These are phyloP conservation scores for Vanrija sp. DNA, from an alignment of 1,284 basidiomycete genomes.

Conservation along the genomic window DNA sequence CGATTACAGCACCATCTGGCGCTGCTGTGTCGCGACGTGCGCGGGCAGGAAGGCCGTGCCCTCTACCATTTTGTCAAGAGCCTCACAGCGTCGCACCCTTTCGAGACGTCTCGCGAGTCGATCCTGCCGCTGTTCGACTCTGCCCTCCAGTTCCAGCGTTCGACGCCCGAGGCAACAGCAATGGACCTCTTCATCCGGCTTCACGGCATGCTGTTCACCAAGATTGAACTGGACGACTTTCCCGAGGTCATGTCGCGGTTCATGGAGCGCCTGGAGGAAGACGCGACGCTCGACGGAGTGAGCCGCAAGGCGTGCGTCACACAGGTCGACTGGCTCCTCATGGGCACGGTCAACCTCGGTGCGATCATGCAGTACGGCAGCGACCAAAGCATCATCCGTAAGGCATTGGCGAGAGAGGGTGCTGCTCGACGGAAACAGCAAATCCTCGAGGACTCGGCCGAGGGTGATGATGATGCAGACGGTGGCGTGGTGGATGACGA, in stretches of 20 bases:
- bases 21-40: conserved; percentile 72
- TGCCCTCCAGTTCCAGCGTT: conserved; percentile 62
- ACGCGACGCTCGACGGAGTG: conserved; percentile 59
- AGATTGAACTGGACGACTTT: conserved; percentile 90
- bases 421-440: conserved; percentile 34
- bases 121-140: conserved; percentile 79
- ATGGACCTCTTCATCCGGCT: conserved; percentile 84
- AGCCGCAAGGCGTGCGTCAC: conserved; percentile 50
- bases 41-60: conserved; percentile 75
- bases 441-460: conserved; percentile 48
- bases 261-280: conserved; percentile 70
- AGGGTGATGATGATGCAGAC: conserved; percentile 58
- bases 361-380: conserved; percentile 84
- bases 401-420: conserved; percentile 49
- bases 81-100: conserved; percentile 85
- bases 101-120: conserved; percentile 78
- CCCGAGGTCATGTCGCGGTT: conserved; percentile 73
- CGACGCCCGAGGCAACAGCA: conserved; percentile 69
- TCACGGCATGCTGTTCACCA: conserved; percentile 94
- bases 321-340: conserved; percentile 92
- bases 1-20: conserved; percentile 94
- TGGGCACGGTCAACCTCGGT: conserved; percentile 79
- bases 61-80: conserved; percentile 96
- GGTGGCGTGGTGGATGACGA: conserved; percentile 1
- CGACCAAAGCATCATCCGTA: conserved; percentile 66